A percentile compares a stretch with the other conserved stretches of the same genome.
Evolutionary conservation across 1,284 basidiomycete genomes (phyloP).

Genomic region (Phellopilus nigrolimitatus): DNA sequence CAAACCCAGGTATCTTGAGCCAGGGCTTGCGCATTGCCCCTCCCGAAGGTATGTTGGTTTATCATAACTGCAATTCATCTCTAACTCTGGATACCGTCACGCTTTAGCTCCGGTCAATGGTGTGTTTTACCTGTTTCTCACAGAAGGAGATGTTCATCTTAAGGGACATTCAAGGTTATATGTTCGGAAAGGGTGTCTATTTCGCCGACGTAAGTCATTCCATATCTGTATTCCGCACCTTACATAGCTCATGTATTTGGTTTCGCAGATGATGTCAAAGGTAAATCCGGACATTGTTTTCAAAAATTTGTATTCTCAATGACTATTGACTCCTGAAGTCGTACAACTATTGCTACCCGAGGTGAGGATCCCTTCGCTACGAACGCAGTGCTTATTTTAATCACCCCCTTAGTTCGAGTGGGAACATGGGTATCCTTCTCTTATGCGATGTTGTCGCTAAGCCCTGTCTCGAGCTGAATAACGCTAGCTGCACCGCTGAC

Average conservation of each 20-base stretch:
- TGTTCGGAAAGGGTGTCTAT: constrained; percentile 70
- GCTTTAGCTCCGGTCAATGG: constrained; percentile 46
- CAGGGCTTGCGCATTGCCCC: constrained; percentile 67
- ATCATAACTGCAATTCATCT: neutral
- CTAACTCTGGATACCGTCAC: neutral
- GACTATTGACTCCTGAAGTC: constrained; percentile 32
- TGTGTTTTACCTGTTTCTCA: constrained; percentile 7
- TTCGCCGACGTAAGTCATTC: constrained; percentile 53
- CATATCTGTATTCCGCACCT: constrained; percentile 2
- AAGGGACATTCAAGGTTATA: constrained; percentile 36
- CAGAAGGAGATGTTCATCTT: neutral
- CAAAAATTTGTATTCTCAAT: neutral
- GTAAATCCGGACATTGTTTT: constrained; percentile 26
- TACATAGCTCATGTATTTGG: constrained; percentile 4
- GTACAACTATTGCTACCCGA: constrained; percentile 52
- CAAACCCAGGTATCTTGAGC: constrained; percentile 46
- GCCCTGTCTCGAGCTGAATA: constrained; percentile 46
- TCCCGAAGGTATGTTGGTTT: constrained; percentile 44
- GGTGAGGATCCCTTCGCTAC: constrained; percentile 35
- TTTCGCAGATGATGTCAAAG: constrained; percentile 58
- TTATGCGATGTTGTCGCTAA: constrained; percentile 57
- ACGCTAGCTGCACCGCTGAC: constrained; percentile 50
- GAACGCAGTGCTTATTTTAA: neutral
- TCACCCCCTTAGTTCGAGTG: constrained; percentile 43
- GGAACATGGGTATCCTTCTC: constrained; percentile 47